These are phyloP conservation scores for Teunomyces kruisii DNA, from an alignment of 805 yeast genomes.

Conservation along the genomic window DNA sequence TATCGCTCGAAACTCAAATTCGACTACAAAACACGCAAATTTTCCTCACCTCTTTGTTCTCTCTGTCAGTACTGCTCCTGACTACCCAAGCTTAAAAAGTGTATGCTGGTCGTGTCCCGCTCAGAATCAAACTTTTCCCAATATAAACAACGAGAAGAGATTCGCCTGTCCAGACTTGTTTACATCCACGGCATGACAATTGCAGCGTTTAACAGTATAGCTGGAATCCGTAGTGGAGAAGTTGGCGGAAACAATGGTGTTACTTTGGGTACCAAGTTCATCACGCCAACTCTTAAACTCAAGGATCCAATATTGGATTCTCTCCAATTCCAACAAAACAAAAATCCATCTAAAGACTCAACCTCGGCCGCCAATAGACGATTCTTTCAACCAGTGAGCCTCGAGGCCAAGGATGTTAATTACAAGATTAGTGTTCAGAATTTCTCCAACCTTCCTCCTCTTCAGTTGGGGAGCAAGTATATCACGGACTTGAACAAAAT, in stretches of 20 bases:
- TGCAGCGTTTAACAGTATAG: constrained; percentile 2
- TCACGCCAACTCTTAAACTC: constrained; percentile 32
- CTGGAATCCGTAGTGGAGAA: constrained; percentile 2
- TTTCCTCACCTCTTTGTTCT: no score
- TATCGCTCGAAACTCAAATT: no score
- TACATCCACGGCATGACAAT: constrained; percentile 5
- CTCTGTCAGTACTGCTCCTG: no score
- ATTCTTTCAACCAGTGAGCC: constrained; percentile 32
- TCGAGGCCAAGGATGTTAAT: constrained; percentile 40
- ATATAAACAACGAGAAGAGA: constrained; percentile 4
- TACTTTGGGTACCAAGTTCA: constrained; percentile 18
- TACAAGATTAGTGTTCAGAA: constrained; percentile 49
- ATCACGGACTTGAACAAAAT: constrained; percentile 56
- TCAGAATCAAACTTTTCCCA: constrained; percentile 4
- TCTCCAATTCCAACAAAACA: constrained; percentile 19
- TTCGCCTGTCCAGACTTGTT: not conserved
- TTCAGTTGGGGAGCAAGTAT: constrained; percentile 62
- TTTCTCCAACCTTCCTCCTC: constrained; percentile 50
- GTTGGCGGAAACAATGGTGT: not conserved
- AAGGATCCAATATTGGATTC: constrained; percentile 22
- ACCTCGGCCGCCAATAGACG: constrained; percentile 24
- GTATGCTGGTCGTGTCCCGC: not conserved
- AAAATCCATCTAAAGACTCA: constrained; percentile 14
- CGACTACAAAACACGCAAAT: no score
- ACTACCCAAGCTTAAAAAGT: no score